Evolutionary conservation across 225 moss, liverwort and hornwort genomes (phyloP), one percentile per base, ranked within the genome.

Genomic region (Marchantia polymorpha): DNA sequence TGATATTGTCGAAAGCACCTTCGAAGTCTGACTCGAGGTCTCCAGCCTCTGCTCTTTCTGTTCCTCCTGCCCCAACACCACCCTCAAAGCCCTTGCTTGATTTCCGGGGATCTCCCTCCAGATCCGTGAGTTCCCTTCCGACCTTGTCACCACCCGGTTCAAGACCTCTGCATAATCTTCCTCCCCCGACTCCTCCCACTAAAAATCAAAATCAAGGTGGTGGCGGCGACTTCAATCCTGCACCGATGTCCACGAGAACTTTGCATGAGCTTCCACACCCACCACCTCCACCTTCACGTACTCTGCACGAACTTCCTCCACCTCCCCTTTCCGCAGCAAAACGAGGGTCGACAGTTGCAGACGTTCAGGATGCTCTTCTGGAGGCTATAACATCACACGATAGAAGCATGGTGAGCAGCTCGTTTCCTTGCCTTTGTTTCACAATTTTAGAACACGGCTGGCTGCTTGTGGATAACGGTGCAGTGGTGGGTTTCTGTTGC

Each of bases 331-430:
- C 78, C 53, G 50, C 71, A 8, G 50, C 75, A 39, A 81, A 78
- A 66, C n/a, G 53, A 29, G 60, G 80, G 17, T 50, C 79, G 23
- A 7, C 19, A 39, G 76, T 14, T 29, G 63, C n/a, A 61, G 85
- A 85, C 72, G 77, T 72, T 74, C 79, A 87, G 81, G 90, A 88
- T 65, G 84, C 87, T 10, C 82, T 90, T 78, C 81, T 89, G 77
- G 90, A 92, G 81, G 92, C 94, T 49, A 91, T 92, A 80, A 83
- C 91, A 49, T 88, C 94, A n/a, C 92, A 90, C 81, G 94, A 92
- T 85, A 92, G 84, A 90, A 91, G 84, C 73, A 86, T 87, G 87
- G 96, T 96, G 77, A 88, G 84, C 56, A 70, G 14, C 48, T 26
- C 64, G 12, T 3, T 25, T 53, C 47, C 63, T n/a, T 77, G 9